Conservation (phyloP, 495 filamentous ascomycete species). For the Talaromyces wortmannii region DNA sequence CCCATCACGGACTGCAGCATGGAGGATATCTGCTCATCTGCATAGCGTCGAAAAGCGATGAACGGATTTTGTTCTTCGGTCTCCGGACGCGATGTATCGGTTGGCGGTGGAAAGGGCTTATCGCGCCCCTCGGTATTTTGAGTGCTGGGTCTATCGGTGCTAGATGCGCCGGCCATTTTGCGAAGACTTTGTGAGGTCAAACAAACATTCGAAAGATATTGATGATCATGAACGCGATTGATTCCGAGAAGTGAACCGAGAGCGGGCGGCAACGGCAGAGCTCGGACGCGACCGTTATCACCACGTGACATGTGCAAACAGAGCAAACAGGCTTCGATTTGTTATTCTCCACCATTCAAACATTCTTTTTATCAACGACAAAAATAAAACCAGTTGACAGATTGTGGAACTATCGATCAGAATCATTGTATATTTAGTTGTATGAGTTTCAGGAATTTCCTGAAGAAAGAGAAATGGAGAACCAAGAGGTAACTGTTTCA, state of each 20-base stretch:
- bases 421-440: too few relatives aligned
- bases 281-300: slow-evolving; percentile 5
- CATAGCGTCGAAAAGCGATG: slow-evolving; percentile 51
- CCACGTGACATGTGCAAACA: slow-evolving; percentile 18
- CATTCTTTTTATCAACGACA: not conserved
- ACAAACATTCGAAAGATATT: not conserved
- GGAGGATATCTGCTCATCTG: slow-evolving; percentile 51
- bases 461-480: too few relatives aligned
- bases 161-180: not conserved
- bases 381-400: not conserved
- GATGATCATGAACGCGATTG: not conserved
- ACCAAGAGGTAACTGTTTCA: too few relatives aligned
- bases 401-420: too few relatives aligned
- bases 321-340: slow-evolving; percentile 4
- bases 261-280: slow-evolving; percentile 8
- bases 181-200: not conserved
- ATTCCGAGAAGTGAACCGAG: too few relatives aligned
- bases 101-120: not conserved
- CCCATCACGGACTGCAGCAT: slow-evolving; percentile 46
- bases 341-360: not conserved
- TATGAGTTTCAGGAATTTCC: too few relatives aligned
- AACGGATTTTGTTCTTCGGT: slow-evolving; percentile 46
- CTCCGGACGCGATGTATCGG: not conserved
- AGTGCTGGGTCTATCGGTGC: not conserved
- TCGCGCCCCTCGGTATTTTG: not conserved